Base-by-base conservation (phyloP, 345 rosid genomes). In the Euphorbia pulcherrima region DNA sequence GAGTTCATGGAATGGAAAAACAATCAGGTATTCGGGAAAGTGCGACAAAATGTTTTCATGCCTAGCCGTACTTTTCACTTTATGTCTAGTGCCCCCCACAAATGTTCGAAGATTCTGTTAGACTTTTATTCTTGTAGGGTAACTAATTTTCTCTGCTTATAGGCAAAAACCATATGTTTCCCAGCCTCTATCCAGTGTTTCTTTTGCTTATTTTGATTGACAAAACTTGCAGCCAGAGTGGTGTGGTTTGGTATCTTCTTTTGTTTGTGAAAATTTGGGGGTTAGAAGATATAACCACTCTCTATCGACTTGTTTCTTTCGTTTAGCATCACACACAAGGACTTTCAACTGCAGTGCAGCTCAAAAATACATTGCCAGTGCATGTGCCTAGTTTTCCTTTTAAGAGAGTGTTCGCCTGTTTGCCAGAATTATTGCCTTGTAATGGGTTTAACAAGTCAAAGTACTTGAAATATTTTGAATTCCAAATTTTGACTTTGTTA, bases 271-370 rank as follows among this genome's bases (percentile, higher is more conserved):
- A 52, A 83, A 82, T 69, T 74, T 82, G 72, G 84, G 77, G 27
- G 70, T 75, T 58, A 65, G 35, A 67, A 78, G 62, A 60, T 72
- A 74, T 66, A 81, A 69, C 60, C 79, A 75, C 74, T 74, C 76
- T 53, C 54, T 79, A 52, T 79, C 89, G 71, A 79, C 86, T 62
- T 75, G 62, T 60, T 84, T 84, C 72, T 60, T 86, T 73, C 82
- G 81, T 63, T 50, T 87, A 75, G 90, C 94, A 79, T 82, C 89
- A 33, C 78, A 83, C 57, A 85, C 83, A 47, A 85, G 96, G 79
- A 89, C 96, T 72, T 89, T 90, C 73, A 87, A 86, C 75, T 85
- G 94, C 85, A 77, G 73, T 79, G 90, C 91, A 56, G 97, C 98
- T 57, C 78, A 68, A 68, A 87, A 81, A 74, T 82, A 83, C 78